Conservation (phyloP, 2,329 filamentous ascomycete species). For the Xylaria sp. region DNA sequence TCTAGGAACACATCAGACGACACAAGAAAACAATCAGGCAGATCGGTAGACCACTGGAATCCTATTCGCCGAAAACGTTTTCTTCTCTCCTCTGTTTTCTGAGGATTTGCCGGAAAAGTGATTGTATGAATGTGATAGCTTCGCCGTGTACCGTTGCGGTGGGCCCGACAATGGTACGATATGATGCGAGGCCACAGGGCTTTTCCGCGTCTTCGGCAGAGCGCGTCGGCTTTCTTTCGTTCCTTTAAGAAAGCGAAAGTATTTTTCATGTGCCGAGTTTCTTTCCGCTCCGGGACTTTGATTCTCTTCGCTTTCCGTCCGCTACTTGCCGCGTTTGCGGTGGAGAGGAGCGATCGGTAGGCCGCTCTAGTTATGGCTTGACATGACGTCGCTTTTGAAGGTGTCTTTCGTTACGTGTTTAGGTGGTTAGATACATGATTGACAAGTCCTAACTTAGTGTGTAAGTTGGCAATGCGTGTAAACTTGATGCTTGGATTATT, state of each 20-base stretch:
- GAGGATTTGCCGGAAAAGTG: neutral
- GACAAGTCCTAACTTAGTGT: neutral
- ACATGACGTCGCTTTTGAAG: neutral
- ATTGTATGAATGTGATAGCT: neutral
- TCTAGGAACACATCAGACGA: neutral
- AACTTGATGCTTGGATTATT: constrained; percentile 4
- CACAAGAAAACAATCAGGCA: neutral
- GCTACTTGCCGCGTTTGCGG: neutral
- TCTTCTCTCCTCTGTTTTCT: neutral
- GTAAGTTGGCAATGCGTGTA: neutral
- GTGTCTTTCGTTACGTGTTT: neutral
- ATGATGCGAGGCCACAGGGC: constrained; percentile 1
- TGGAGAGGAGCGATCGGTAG: neutral
- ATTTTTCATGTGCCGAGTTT: neutral
- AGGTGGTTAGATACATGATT: neutral
- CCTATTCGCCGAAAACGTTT: neutral
- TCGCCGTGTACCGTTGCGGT: constrained; percentile 7
- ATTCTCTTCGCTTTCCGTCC: neutral
- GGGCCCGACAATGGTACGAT: constrained; percentile 14
- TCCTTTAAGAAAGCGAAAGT: neutral
- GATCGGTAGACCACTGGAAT: neutral
- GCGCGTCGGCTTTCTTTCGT: neutral
- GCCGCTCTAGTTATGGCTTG: neutral
- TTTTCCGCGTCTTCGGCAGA: constrained; percentile 5
- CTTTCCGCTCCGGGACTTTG: neutral